phyloP scores from a whole-genome alignment of 139 green algal genomes.

The Pleodorina starrii region DNA sequence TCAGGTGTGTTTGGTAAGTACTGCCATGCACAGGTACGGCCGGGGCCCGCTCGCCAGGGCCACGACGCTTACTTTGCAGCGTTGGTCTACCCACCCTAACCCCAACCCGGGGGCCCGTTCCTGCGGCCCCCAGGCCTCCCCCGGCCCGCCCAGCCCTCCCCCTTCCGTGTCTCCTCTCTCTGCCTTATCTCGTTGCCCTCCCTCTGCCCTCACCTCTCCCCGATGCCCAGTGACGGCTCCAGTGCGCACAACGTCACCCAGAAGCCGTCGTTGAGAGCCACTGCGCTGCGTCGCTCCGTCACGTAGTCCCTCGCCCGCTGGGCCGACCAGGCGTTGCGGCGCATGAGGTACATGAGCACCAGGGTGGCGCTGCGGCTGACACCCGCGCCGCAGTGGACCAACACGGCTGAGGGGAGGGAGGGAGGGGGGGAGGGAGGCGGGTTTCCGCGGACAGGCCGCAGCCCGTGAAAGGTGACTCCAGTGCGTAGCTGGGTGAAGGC shows the following conservation, averaged over 20 bases:
- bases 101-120: too few species aligned
- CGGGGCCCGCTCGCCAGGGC: too few species aligned
- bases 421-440: background rate
- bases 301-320: constrained; percentile 55
- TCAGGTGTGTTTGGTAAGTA: too few species aligned
- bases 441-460: background rate
- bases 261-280: constrained; percentile 88
- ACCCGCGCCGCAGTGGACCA: constrained; percentile 90
- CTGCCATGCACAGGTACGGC: too few species aligned
- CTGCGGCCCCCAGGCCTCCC: too few species aligned
- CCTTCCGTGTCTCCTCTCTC: background rate
- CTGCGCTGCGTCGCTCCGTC: constrained; percentile 61
- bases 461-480: background rate
- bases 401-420: constrained; percentile 64
- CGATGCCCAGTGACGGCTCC: constrained; percentile 80
- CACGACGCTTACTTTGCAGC: too few species aligned
- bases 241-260: constrained; percentile 81
- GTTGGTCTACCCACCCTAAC: too few species aligned
- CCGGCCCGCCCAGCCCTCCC: background rate
- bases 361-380: constrained; percentile 83
- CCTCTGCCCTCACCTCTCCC: constrained; percentile 60
- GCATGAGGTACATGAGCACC: constrained; percentile 88
- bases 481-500: too few species aligned
- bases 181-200: too few species aligned
- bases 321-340: constrained; percentile 68